phyloP scores from a whole-genome alignment of 306 rosid species.

The Casuarina glauca region DNA sequence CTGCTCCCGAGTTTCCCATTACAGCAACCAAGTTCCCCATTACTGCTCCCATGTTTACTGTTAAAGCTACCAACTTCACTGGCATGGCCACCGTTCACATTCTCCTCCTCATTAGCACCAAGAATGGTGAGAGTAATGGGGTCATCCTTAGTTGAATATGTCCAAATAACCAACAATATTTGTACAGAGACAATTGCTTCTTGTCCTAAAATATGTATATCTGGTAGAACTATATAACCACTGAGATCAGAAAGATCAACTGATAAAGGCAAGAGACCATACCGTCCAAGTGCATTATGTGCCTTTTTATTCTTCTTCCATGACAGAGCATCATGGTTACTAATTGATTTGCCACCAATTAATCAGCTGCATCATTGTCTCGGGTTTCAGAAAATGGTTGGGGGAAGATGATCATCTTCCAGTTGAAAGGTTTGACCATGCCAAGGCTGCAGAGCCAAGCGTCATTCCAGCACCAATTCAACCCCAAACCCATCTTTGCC shows the following conservation, averaged over 20 bases:
- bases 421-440: conserved; percentile 68
- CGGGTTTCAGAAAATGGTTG: conserved; percentile 33
- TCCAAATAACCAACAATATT: too few relatives aligned
- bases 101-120: conserved; percentile 40
- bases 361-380: conserved; percentile 42
- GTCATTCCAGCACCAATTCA: conserved; percentile 60
- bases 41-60: conserved; percentile 1
- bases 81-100: conserved; percentile 35
- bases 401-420: conserved; percentile 41
- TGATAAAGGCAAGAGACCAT: conserved; percentile 32
- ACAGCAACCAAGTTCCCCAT: too few relatives aligned
- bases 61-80: conserved; percentile 27
- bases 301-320: conserved; percentile 33
- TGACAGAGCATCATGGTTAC: conserved; percentile 26
- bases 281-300: conserved; percentile 37
- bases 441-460: conserved; percentile 68
- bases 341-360: conserved; percentile 22
- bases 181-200: too few relatives aligned
- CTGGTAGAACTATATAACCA: conserved; percentile 38
- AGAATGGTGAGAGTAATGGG: conserved; percentile 35
- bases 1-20: too few relatives aligned
- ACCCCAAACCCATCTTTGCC: conserved; percentile 94
- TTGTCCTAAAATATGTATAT: neutral
- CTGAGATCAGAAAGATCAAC: conserved; percentile 35
- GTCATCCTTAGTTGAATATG: conserved; percentile 41